Conservation (phyloP, 805 yeast genomes). For the Candida glaebosa region DNA sequence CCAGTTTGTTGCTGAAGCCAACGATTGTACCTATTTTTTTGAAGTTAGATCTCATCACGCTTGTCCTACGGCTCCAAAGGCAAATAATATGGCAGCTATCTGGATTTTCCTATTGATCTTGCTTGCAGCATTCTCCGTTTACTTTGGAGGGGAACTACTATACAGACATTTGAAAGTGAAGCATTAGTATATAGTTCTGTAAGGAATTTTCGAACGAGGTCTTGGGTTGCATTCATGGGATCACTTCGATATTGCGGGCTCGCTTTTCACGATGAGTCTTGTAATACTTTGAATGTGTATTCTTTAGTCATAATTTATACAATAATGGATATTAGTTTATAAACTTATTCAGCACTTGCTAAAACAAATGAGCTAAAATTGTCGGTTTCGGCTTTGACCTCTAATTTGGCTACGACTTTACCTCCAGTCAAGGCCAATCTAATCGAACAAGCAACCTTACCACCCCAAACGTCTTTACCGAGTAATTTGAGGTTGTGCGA, state of each 20-base stretch:
- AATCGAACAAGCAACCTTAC: constrained; percentile 50
- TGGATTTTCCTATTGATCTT: constrained; percentile 36
- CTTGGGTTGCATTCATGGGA: no score
- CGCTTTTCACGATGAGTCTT: no score
- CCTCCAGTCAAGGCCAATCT: constrained; percentile 53
- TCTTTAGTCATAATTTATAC: no score
- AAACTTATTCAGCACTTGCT: constrained; percentile 27
- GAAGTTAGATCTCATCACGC: constrained; percentile 85
- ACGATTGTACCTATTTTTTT: constrained; percentile 80
- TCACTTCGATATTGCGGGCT: no score
- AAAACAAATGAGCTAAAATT: constrained; percentile 50
- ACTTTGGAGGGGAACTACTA: constrained; percentile 36
- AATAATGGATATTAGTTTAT: no score
- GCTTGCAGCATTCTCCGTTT: constrained; percentile 34
- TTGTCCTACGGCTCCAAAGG: constrained; percentile 72
- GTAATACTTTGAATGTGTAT: no score
- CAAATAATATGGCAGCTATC: constrained; percentile 59
- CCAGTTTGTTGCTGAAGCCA: constrained; percentile 63
- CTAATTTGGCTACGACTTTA: constrained; percentile 58
- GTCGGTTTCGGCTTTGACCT: constrained; percentile 47
- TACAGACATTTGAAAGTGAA: constrained; percentile 22
- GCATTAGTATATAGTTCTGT: no score
- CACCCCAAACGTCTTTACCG: constrained; percentile 70
- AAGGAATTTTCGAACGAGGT: no score
- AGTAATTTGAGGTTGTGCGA: constrained; percentile 75